Evolutionary conservation across 495 filamentous ascomycete species (phyloP), one percentile per base, ranked within the genome.

Genomic region (Aspergillus leporis): DNA sequence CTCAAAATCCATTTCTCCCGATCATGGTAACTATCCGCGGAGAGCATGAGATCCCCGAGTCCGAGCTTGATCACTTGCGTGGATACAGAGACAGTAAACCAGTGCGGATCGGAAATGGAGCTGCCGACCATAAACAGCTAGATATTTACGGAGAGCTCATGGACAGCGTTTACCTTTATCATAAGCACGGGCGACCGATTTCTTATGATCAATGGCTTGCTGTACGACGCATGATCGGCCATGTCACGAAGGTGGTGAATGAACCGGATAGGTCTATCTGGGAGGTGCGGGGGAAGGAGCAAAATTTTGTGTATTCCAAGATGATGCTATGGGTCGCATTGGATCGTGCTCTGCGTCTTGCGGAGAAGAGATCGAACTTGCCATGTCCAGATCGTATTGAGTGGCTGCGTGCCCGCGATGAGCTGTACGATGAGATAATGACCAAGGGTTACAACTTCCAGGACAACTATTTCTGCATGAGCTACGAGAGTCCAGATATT

Each of bases 11-110:
- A 1, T 73, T 83, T n/a, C 71, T 91, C 5, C 87, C 88, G 16
- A 89, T 91, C 64, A 91, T 91, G 87, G 90, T 90, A 61, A 88
- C 85, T 14, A 90, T 91, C 61, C 78, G 82, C 8, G 88, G 88
- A 40, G 85, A 86, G 50, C 89, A 83, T 31, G 86, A 90, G 36
- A 87, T 90, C 53, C 87, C 87, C 7, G 87, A 90, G 65, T 66
- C 78, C 34, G 85, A 87, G 59, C 74, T 90, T 10, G 66, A 74
- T 47, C 88, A 91, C 59, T 78, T 91, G 14, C 82, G 86, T 47
- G 88, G 88, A 23, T 90, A 91, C 68, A 78, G 81, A 47, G 81
- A 81, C 12, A 88, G 85, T 65, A 81, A 74, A 55, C 87, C 87
- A 0, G 87, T 90, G 16, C 82, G 87, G n/a, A 85, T 90, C 46